Percentiles rank a stretch among this genome's conserved stretches.
Conservation (phyloP, 2,329 filamentous ascomycete species). For the Escovopsis sp. region DNA sequence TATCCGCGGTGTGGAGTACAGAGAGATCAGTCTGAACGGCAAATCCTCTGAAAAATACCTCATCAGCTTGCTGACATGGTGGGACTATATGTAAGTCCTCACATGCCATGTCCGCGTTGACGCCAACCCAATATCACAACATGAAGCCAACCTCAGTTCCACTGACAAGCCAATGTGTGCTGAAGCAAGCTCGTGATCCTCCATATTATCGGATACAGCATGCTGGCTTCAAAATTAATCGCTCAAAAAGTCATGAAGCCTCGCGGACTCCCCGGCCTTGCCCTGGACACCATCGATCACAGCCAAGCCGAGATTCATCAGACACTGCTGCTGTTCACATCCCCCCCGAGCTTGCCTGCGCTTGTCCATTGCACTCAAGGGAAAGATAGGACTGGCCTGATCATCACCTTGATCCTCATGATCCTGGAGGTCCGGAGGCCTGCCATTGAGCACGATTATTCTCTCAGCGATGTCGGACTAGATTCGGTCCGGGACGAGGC, state of each 20-base stretch:
- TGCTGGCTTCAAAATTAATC: slow-evolving; percentile 55
- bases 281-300: slow-evolving; percentile 52
- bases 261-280: slow-evolving; percentile 57
- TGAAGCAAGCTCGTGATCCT: slow-evolving; percentile 37
- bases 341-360: slow-evolving; percentile 38
- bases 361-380: slow-evolving; percentile 79
- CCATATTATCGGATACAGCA: slow-evolving; percentile 51
- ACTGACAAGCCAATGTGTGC: neutral
- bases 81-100: slow-evolving; percentile 40
- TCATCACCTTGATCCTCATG: slow-evolving; percentile 53
- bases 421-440: slow-evolving; percentile 40
- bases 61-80: slow-evolving; percentile 52
- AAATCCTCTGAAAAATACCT: slow-evolving; percentile 53
- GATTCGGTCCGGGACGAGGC: slow-evolving; percentile 46
- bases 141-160: no score
- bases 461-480: slow-evolving; percentile 46
- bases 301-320: slow-evolving; percentile 46
- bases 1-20: slow-evolving; percentile 49
- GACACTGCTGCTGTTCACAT: slow-evolving; percentile 17
- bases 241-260: slow-evolving; percentile 56
- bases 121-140: neutral
- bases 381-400: slow-evolving; percentile 63
- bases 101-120: neutral
- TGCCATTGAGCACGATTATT: slow-evolving; percentile 59
- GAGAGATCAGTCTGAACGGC: slow-evolving; percentile 61